Evolutionary conservation across 2,329 filamentous ascomycete genomes (phyloP), one percentile per base, ranked within the genome.

Genomic region (Pseudogymnoascus sp.): DNA sequence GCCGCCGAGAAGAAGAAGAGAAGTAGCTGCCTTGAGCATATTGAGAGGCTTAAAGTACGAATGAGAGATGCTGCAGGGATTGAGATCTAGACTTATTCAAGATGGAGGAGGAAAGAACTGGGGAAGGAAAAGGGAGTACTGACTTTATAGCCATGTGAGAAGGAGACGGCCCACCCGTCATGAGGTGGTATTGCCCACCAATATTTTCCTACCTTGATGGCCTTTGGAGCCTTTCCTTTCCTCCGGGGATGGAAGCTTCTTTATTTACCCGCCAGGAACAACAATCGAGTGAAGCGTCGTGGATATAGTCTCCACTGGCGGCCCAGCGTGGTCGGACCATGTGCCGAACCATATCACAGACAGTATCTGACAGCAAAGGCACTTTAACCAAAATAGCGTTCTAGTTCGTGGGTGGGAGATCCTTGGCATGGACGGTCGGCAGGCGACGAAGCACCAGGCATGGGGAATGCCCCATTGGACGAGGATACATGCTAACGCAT

Each of bases 11-110:
- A 54, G 47, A 35, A 62, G 41, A 18, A 62, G 58, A 11, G 43
- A 35, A 37, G 61, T 18, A 9, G 25, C 22, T 32, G 43, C 25
- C 39, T 34, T 41, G 25, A 62, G 20, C 61, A 62, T 62, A 14
- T 60, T 62, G 7, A 32, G 22, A 54, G 1, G 9, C 28, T 54
- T 28, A 14, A 34, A 16, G 20, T 16, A 34, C 32, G 3, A 28
- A 54, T 54, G 28, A 8, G 22, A 11, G 14, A 14, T 47, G 14
- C n/a, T 54, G 25, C 8, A 54, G 47, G 28, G 18, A 18, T 54
- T 54, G n/a, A 28, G 25, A 54, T 18, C 25, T 54, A 9, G 28
- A 32, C 8, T 6, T 25, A 28, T 54, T 54, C n/a, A 8, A 14
- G 47, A 32, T 54, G 28, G 25, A 4, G 28, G 25, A 32, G 11